Percentiles rank a stretch among this genome's conserved stretches.
These are phyloP conservation scores for Parietichytrium sp. DNA, from an alignment of 108 stramenopile genomes.

Conservation along the genomic window DNA sequence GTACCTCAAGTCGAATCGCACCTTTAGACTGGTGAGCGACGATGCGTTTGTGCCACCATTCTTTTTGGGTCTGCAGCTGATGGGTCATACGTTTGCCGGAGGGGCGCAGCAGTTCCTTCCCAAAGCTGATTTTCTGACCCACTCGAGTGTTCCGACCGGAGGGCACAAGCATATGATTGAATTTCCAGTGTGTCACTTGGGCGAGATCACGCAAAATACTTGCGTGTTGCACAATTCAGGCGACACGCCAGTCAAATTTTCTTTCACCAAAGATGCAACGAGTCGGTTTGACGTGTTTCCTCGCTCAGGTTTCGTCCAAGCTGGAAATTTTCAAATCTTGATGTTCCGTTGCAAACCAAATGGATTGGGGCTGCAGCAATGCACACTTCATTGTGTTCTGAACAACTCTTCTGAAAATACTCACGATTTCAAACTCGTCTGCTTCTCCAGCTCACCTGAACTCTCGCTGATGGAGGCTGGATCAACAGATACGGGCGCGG, in stretches of 20 bases:
- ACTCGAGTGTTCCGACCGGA: constrained; percentile 40
- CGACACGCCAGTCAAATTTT: constrained; percentile 55
- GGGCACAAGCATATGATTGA: not conserved
- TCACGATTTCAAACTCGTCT: constrained; percentile 42
- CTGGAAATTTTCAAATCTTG: constrained; percentile 53
- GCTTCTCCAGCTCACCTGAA: constrained; percentile 45
- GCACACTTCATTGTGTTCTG: constrained; percentile 42
- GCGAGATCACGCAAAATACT: constrained; percentile 60
- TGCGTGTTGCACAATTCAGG: constrained; percentile 54
- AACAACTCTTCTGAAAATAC: constrained; percentile 48
- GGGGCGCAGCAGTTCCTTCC: constrained; percentile 52
- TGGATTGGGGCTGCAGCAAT: not conserved
- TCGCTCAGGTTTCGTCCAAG: constrained; percentile 49
- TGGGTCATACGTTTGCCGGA: constrained; percentile 56
- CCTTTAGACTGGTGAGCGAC: constrained; percentile 67
- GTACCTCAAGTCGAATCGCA: constrained; percentile 62
- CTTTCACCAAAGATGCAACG: constrained; percentile 33
- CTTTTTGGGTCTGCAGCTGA: constrained; percentile 50
- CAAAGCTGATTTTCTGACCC: constrained; percentile 44
- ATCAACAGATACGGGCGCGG: no score
- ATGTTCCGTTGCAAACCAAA: not conserved
- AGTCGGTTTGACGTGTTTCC: constrained; percentile 52
- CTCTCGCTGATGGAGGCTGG: not conserved
- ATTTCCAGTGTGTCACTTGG: constrained; percentile 58
- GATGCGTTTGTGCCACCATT: constrained; percentile 61